A percentile compares a stretch with the other conserved stretches of the same genome.
Conservation (phyloP, 1,284 basidiomycete genomes). For the Malassezia yamatoensis region DNA sequence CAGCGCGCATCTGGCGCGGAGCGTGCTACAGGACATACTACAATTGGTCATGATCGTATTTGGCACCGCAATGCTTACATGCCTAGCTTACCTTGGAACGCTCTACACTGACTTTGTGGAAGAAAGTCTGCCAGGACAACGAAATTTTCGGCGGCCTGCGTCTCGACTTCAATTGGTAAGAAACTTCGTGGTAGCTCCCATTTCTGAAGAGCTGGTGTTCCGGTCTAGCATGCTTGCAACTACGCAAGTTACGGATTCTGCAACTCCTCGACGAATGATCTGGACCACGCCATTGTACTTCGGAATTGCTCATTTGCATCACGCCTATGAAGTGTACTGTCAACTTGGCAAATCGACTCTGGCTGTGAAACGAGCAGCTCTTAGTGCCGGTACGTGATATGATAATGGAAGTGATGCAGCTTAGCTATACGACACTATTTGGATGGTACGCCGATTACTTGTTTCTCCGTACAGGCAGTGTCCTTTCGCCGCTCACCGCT, state of each 20-base stretch:
- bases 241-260: conserved; percentile 60
- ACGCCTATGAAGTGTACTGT: conserved; percentile 73
- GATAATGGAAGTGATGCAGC: conserved; percentile 56
- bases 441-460: conserved; percentile 79
- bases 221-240: conserved; percentile 69
- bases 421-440: conserved; percentile 79
- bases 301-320: conserved; percentile 81
- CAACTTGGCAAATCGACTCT: conserved; percentile 45
- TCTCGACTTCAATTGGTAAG: conserved; percentile 57
- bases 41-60: conserved; percentile 1
- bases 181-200: conserved; percentile 70
- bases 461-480: conserved; percentile 57
- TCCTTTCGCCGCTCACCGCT: conserved; percentile 51
- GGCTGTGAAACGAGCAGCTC: conserved; percentile 59
- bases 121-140: conserved; percentile 58
- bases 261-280: conserved; percentile 51
- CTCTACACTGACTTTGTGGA: conserved; percentile 60
- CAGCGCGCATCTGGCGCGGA: no score
- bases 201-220: conserved; percentile 88
- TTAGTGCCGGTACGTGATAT: conserved; percentile 57
- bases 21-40: neutral
- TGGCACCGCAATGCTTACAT: conserved; percentile 53
- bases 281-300: conserved; percentile 76
- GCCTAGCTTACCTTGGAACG: conserved; percentile 72
- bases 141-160: conserved; percentile 34